Percentiles rank a stretch among this genome's conserved stretches.
Conservation (phyloP, 129 eudicot species). For the Centaurea solstitialis region DNA sequence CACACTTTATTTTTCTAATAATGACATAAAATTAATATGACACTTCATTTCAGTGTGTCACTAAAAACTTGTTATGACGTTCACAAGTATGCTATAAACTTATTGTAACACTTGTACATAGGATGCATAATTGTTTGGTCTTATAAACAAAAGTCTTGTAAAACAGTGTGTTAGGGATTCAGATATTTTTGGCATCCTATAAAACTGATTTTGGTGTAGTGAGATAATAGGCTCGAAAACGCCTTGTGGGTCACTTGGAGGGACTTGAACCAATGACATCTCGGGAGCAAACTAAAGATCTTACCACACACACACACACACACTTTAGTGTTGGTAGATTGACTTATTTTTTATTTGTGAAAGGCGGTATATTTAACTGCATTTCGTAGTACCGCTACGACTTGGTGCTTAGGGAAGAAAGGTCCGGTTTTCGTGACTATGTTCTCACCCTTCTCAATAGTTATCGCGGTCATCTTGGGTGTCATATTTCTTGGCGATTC, state of each 20-base stretch:
- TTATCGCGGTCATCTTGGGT: conserved; percentile 19
- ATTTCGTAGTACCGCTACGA: neutral
- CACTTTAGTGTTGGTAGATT: neutral
- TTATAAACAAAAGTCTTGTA: neutral
- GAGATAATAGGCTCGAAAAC: no score
- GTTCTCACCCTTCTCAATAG: conserved; percentile 27
- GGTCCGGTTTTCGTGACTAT: conserved; percentile 32
- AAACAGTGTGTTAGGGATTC: neutral
- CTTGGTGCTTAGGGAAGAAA: conserved; percentile 35
- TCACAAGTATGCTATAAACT: neutral
- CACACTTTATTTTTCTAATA: no score
- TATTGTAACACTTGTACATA: neutral
- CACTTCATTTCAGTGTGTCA: neutral
- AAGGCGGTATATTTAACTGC: conserved; percentile 15
- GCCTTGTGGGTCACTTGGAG: no score
- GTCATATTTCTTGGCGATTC: conserved; percentile 35
- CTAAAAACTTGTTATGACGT: neutral
- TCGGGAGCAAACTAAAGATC: neutral
- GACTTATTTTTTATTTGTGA: neutral
- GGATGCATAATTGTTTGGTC: neutral
- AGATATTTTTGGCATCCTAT: neutral
- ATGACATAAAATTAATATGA: no score
- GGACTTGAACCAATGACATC: no score
- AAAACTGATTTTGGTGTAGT: neutral
- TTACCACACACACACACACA: no score